These are phyloP conservation scores for Ligustrum vulgare DNA, from an alignment of 257 asterid genomes.

Conservation along the genomic window DNA sequence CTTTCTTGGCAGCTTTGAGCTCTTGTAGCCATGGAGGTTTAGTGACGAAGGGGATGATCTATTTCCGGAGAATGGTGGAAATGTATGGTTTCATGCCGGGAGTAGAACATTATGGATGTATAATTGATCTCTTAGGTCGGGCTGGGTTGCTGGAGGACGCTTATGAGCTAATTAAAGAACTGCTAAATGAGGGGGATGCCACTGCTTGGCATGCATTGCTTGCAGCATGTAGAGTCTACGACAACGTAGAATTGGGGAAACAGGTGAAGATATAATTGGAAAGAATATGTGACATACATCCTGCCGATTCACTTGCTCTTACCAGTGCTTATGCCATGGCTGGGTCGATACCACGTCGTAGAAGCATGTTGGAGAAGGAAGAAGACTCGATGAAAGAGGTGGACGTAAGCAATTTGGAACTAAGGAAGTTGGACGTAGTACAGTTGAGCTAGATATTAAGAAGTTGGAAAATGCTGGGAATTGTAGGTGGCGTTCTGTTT, in stretches of 20 bases:
- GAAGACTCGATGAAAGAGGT: conserved; percentile 22
- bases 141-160: conserved; percentile 64
- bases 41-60: conserved; percentile 46
- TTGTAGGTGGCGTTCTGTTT: no score
- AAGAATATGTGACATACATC: conserved; percentile 38
- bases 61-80: conserved; percentile 53
- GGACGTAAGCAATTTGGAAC: conserved; percentile 18
- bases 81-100: conserved; percentile 42
- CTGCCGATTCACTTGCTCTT: conserved; percentile 46
- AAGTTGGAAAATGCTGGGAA: neutral
- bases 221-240: conserved; percentile 65
- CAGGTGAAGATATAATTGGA: conserved; percentile 45
- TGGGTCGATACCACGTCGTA: conserved; percentile 39
- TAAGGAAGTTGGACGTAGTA: conserved; percentile 59
- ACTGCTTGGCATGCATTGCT: conserved; percentile 67
- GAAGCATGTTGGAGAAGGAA: conserved; percentile 23
- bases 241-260: conserved; percentile 49
- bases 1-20: conserved; percentile 56
- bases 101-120: conserved; percentile 67
- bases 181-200: conserved; percentile 50
- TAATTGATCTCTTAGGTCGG: conserved; percentile 63
- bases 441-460: conserved; percentile 20
- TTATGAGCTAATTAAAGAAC: conserved; percentile 39
- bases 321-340: conserved; percentile 46
- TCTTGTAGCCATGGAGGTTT: conserved; percentile 74